Base-by-base conservation (phyloP, 345 rosid species). In the Melastoma malabathricum region DNA sequence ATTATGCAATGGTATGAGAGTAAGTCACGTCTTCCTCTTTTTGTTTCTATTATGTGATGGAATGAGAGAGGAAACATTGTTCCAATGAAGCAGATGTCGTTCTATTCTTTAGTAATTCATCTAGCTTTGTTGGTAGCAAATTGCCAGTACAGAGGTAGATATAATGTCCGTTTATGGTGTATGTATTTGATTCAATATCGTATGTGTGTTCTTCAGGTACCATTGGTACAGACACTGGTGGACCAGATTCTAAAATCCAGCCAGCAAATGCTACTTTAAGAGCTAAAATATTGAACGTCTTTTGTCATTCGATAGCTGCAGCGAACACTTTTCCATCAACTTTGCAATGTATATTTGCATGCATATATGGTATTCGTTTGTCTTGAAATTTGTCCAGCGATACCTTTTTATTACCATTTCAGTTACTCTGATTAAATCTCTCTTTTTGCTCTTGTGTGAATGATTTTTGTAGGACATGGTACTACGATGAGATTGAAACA, bases 291-390 rank as follows among this genome's bases (percentile, higher is more conserved):
- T 78, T 86, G 92, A 72, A 86, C 69, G 67, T 68, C 29, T 86
- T 86, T 64, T 86, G 86, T 51, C 82, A 81, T 58, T 86, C 96
- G 54, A 75, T 86, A 45, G 64, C 81, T 20, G 94, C 98, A 2
- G 92, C 98, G 57, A 86, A 82, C 68, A 86, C 80, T 66, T 90
- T 90, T 57, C 98, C 98, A 39, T 80, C 76, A 50, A 81, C 98
- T 55, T 74, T 90, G 78, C 98, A 86, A 68, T 86, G 98, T 72
- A 90, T 86, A 56, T 90, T 90, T 75, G 86, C 88, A 41, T 86
- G 96, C 74, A 90, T 90, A 64, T 81, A 68, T 71, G 96, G 98
- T 83, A 90, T 48, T 56, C 52, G 1, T 10, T 16, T 14, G 34
- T 18, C 43, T 54, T 20, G 48, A 43, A 25, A 22, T 19, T 9